phyloP scores from a whole-genome alignment of 768 basidiomycete species.

The Amanita subjunquillea region DNA sequence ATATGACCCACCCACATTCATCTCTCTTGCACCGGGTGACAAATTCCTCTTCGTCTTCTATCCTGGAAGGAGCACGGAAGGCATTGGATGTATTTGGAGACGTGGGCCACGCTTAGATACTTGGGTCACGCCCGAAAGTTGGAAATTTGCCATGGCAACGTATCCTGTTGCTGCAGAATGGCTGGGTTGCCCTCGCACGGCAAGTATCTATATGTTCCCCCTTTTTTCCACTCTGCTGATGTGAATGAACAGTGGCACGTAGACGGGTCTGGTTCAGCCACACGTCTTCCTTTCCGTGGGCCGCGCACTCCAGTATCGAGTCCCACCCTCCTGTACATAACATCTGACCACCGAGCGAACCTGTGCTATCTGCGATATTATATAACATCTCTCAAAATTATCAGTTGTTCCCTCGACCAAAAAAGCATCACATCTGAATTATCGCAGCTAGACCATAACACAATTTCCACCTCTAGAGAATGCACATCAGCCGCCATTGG shows the following conservation, averaged over 20 bases:
- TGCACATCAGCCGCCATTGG: constrained; percentile 55
- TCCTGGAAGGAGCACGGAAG: constrained; percentile 45
- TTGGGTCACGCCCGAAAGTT: constrained; percentile 52
- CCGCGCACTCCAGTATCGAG: constrained; percentile 42
- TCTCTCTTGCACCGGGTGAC: constrained; percentile 49
- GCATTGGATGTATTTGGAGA: constrained; percentile 58
- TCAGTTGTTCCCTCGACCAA: constrained; percentile 37
- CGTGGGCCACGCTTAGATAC: constrained; percentile 47
- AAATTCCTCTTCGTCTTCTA: constrained; percentile 70
- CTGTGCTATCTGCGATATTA: constrained; percentile 45
- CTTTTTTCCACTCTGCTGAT: not conserved
- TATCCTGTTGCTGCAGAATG: constrained; percentile 55
- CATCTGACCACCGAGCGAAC: constrained; percentile 48
- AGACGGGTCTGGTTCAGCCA: constrained; percentile 29
- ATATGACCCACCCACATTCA: constrained; percentile 53
- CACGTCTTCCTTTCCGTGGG: constrained; percentile 49
- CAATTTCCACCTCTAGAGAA: constrained; percentile 25
- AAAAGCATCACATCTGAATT: constrained; percentile 26
- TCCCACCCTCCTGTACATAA: constrained; percentile 53
- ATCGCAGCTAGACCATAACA: constrained; percentile 20
- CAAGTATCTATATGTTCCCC: constrained; percentile 16
- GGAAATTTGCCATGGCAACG: constrained; percentile 38
- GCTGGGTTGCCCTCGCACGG: constrained; percentile 53
- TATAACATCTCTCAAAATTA: constrained; percentile 28
- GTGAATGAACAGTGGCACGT: constrained; percentile 40